Evolutionary conservation across 768 basidiomycete genomes (phyloP), one percentile per base, ranked within the genome.

Genomic region (Suillus paluster): DNA sequence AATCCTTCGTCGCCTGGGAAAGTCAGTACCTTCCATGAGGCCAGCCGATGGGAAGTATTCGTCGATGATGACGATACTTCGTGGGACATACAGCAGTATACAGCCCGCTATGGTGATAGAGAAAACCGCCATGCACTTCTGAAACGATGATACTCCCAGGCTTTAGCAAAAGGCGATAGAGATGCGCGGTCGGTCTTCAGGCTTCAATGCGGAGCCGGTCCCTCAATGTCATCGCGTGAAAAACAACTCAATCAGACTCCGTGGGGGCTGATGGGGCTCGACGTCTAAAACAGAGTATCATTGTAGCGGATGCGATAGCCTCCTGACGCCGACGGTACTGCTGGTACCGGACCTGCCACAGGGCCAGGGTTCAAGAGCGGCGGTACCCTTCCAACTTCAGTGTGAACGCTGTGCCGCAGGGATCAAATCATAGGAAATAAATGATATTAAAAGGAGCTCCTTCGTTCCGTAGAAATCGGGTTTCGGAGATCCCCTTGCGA

Each of bases 401-500:
- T 49, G 27, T 50, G 27, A n/a, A 50, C 49, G 49, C 27, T 25
- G 36, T 25, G 11, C 23, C 30, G 23, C 10, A 39, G 17, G 49
- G 23, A 55, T 55, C 54, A 55, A 25, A 55, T 55, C 54, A 17
- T 55, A 25, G 54, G 19, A 11, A 25, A 39, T 19, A 39, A 25
- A 50, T 50, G 33, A n/a, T 5, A 50, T 50, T 50, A 50, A 55
- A 55, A 55, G 54, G 54, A 55, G 38, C 38, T 55, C 54, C 54
- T 55, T 55, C 23, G 17, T 55, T 55, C 54, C 54, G 54, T 55
- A 55, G 17, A 55, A 55, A 55, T 55, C 54, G 54, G 54, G 54
- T 19, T 39, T 55, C 54, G 54, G 54, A 55, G 54, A 55, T 55
- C 38, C 54, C 54, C 54, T 55, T 55, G 54, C 23, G 54, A 39